phyloP scores from a whole-genome alignment of 1,139 yeast genomes.

The Debaryomyces coudertii region DNA sequence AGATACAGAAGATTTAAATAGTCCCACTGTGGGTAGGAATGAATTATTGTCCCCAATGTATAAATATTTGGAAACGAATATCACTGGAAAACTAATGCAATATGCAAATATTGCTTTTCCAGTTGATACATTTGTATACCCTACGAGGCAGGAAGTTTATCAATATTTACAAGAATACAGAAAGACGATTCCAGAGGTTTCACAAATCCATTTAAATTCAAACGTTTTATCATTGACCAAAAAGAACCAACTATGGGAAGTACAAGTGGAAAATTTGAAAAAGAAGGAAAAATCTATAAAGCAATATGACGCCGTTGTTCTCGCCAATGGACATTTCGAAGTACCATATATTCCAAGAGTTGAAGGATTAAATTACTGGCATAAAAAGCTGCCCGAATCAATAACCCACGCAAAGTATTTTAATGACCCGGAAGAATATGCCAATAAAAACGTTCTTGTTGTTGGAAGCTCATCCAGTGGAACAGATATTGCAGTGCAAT shows the following conservation, averaged over 20 bases:
- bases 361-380: slow-evolving; percentile 46
- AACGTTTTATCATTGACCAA: slow-evolving; percentile 25
- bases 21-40: slow-evolving; percentile 10
- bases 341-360: slow-evolving; percentile 47
- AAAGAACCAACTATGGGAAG: slow-evolving; percentile 21
- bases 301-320: slow-evolving; percentile 47
- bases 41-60: slow-evolving; percentile 49
- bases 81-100: slow-evolving; percentile 46
- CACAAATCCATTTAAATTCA: slow-evolving; percentile 26
- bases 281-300: slow-evolving; percentile 10
- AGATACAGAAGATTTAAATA: not conserved
- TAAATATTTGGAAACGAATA: slow-evolving; percentile 50
- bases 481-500: slow-evolving; percentile 49
- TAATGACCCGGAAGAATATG: slow-evolving; percentile 33
- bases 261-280: slow-evolving; percentile 17
- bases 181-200: slow-evolving; percentile 33
- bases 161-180: slow-evolving; percentile 38
- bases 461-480: slow-evolving; percentile 54
- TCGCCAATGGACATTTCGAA: slow-evolving; percentile 55
- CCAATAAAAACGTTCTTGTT: slow-evolving; percentile 45
- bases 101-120: slow-evolving; percentile 41
- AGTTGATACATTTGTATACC: slow-evolving; percentile 32
- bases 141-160: slow-evolving; percentile 41
- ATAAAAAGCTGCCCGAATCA: slow-evolving; percentile 27
- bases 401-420: slow-evolving; percentile 50